A percentile compares a stretch with the other conserved stretches of the same genome.
phyloP scores from a whole-genome alignment of 345 rosid genomes.

The Brassica incana region DNA sequence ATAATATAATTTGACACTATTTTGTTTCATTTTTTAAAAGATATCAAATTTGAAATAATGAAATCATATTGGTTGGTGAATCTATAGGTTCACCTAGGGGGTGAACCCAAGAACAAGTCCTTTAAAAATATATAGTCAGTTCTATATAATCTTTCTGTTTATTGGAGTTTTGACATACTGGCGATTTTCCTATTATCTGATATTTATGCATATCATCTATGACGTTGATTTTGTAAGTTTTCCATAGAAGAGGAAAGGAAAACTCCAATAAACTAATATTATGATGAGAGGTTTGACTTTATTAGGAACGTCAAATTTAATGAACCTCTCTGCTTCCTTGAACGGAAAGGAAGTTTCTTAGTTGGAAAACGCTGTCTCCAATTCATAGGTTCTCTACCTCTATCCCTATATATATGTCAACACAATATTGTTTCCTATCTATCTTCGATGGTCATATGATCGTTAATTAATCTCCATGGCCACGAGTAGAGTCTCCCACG shows the following conservation, averaged over 20 bases:
- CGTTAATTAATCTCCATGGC: constrained; percentile 26
- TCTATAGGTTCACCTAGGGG: too few relatives aligned
- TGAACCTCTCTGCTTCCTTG: constrained; percentile 51
- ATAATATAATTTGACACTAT: too few relatives aligned
- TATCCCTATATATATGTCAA: constrained; percentile 9
- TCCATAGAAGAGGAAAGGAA: neutral
- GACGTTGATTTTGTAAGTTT: neutral
- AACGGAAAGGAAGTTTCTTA: constrained; percentile 67
- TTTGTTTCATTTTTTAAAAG: too few relatives aligned
- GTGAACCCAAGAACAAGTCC: too few relatives aligned
- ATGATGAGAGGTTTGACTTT: constrained; percentile 50
- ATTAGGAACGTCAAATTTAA: constrained; percentile 37
- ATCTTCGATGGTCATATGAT: constrained; percentile 30
- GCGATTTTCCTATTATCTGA: neutral
- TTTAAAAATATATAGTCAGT: neutral
- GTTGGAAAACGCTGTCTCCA: constrained; percentile 38
- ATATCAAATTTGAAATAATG: too few relatives aligned
- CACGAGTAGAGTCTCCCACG: constrained; percentile 12
- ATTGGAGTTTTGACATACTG: neutral
- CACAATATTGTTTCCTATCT: neutral
- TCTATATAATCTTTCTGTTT: neutral
- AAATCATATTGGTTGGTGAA: too few relatives aligned
- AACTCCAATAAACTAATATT: neutral
- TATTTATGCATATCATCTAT: too few relatives aligned
- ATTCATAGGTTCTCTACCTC: constrained; percentile 30